Conservation (phyloP, 2,329 filamentous ascomycete genomes). For the Alternaria triticina region DNA sequence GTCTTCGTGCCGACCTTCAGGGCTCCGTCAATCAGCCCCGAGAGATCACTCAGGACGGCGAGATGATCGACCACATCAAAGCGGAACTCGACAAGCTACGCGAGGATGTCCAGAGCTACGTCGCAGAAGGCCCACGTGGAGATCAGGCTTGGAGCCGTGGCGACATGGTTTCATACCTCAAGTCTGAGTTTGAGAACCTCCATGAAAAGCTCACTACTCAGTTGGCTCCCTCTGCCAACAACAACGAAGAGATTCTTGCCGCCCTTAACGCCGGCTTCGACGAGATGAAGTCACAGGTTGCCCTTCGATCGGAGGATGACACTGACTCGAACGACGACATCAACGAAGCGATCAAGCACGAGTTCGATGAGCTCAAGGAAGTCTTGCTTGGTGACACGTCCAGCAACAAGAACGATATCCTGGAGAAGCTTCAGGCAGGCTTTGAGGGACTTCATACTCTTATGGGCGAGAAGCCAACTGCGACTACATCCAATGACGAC, state of each 20-base stretch:
- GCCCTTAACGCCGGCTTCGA: slow-evolving; percentile 50
- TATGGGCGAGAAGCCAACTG: slow-evolving; percentile 43
- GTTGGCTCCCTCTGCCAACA: slow-evolving; percentile 39
- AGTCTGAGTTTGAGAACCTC: slow-evolving; percentile 65
- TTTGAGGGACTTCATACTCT: slow-evolving; percentile 57
- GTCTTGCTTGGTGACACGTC: slow-evolving; percentile 70
- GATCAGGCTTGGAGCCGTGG: slow-evolving; percentile 50
- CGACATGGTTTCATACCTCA: slow-evolving; percentile 59
- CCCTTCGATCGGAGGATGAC: slow-evolving; percentile 43
- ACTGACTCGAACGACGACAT: slow-evolving; percentile 53
- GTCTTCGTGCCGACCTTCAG: slow-evolving; percentile 80
- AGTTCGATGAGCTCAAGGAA: slow-evolving; percentile 82
- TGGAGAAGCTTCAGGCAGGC: slow-evolving; percentile 64
- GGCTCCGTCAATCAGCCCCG: slow-evolving; percentile 76
- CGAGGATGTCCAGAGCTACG: slow-evolving; percentile 63
- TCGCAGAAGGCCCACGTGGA: slow-evolving; percentile 51
- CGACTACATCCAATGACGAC: slow-evolving; percentile 50
- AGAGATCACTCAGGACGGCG: slow-evolving; percentile 74
- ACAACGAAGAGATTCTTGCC: slow-evolving; percentile 49
- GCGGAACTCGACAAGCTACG: slow-evolving; percentile 70
- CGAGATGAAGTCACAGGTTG: slow-evolving; percentile 51
- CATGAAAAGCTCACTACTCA: slow-evolving; percentile 64
- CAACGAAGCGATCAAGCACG: slow-evolving; percentile 76
- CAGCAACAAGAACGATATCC: slow-evolving; percentile 65
- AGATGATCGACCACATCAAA: slow-evolving; percentile 74